phyloP scores from a whole-genome alignment of 2,329 filamentous ascomycete species.

The Stromatinia cepivora region DNA sequence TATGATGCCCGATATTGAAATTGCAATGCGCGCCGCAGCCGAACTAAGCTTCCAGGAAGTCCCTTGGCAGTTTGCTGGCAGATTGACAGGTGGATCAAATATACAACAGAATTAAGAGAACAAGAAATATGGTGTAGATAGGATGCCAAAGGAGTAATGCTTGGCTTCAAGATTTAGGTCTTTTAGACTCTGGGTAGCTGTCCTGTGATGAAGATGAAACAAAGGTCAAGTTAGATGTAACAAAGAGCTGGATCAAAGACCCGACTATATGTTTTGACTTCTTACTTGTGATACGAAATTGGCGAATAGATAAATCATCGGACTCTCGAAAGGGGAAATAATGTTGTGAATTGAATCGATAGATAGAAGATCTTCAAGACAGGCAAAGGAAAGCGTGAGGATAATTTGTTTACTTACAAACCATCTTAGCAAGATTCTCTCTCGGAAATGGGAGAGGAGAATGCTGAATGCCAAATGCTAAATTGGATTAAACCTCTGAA shows the following conservation, averaged over 20 bases:
- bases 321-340: neutral
- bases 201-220: constrained; percentile 8
- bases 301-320: neutral
- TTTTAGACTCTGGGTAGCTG: neutral
- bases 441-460: neutral
- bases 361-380: neutral
- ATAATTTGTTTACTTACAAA: constrained; percentile 29
- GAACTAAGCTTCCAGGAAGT: constrained; percentile 2
- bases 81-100: constrained; percentile 5
- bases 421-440: constrained; percentile 28
- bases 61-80: constrained; percentile 12
- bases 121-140: neutral
- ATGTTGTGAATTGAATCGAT: neutral
- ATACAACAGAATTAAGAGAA: neutral
- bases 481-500: neutral
- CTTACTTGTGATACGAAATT: neutral
- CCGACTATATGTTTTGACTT: neutral
- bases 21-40: constrained; percentile 17
- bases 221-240: constrained; percentile 13
- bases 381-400: constrained; percentile 31
- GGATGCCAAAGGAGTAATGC: neutral
- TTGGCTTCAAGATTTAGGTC: constrained; percentile 15
- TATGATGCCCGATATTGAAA: constrained; percentile 12
- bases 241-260: constrained; percentile 22
- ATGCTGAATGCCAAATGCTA: neutral